A percentile compares a stretch with the other conserved stretches of the same genome.
These are phyloP conservation scores for Diversispora eburnea DNA, from an alignment of 192 early-diverging fungal species.

Conservation along the genomic window DNA sequence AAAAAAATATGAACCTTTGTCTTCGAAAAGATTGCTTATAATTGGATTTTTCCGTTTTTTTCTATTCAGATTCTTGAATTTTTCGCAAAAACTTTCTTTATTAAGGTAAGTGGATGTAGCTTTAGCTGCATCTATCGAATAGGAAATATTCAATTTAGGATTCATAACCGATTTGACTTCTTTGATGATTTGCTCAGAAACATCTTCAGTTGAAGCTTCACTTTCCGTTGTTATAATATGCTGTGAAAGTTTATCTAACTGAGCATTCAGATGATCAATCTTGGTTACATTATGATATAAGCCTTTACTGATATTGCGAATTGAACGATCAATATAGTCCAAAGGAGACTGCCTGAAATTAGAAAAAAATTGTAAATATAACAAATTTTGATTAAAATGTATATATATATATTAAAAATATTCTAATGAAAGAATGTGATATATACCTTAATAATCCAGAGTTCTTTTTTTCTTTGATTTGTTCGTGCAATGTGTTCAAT, in stretches of 20 bases:
- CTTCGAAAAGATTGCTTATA: neutral
- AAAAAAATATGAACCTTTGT: neutral
- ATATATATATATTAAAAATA: neutral
- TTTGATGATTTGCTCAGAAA: neutral
- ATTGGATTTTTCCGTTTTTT: neutral
- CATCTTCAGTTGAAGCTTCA: neutral
- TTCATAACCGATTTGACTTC: neutral
- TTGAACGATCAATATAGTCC: slow-evolving; percentile 16
- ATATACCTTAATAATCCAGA: slow-evolving; percentile 2
- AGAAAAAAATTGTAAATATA: neutral
- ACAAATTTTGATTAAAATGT: too few species aligned
- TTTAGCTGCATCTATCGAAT: neutral
- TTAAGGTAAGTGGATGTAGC: neutral
- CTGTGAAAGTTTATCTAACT: neutral
- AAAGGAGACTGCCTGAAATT: neutral
- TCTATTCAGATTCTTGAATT: neutral
- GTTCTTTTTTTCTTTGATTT: slow-evolving; percentile 21
- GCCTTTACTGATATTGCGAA: slow-evolving; percentile 16
- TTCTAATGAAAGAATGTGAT: neutral
- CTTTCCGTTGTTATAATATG: neutral
- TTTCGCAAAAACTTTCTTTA: neutral
- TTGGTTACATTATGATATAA: slow-evolving; percentile 8
- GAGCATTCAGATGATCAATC: slow-evolving; percentile 5
- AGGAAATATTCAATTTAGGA: neutral
- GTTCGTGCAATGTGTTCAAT: slow-evolving; percentile 8